phyloP scores from a whole-genome alignment of 345 rosid genomes.

The Noccaea bulbosa region DNA sequence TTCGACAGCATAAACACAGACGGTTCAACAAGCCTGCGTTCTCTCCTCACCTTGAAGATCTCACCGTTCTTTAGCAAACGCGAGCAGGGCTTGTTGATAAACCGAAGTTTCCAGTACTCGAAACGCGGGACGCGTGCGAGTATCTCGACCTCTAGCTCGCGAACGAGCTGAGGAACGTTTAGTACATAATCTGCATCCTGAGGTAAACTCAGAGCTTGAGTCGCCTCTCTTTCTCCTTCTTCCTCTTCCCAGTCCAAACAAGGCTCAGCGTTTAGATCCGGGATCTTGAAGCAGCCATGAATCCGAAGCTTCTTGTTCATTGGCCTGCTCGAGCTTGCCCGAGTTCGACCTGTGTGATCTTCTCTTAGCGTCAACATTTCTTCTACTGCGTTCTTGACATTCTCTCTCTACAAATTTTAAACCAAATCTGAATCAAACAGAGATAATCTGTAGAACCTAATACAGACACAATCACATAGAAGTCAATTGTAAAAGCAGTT shows the following conservation, averaged over 20 bases:
- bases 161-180: constrained; percentile 58
- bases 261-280: constrained; percentile 39
- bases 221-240: not conserved
- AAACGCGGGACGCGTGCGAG: constrained; percentile 72
- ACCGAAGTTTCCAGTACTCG: constrained; percentile 68
- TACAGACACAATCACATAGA: not conserved
- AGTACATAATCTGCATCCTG: constrained; percentile 94
- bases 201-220: constrained; percentile 31
- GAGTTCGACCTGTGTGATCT: constrained; percentile 29
- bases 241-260: constrained; percentile 37
- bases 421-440: constrained; percentile 19
- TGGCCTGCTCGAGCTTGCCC: constrained; percentile 25
- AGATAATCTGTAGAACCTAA: not conserved
- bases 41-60: constrained; percentile 67
- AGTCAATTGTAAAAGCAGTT: not conserved
- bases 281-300: constrained; percentile 27
- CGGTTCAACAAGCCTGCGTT: constrained; percentile 61
- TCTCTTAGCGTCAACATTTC: constrained; percentile 40
- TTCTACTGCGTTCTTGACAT: constrained; percentile 43
- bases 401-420: constrained; percentile 37
- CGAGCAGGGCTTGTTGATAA: constrained; percentile 57
- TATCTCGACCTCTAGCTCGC: constrained; percentile 75
- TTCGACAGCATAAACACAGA: constrained; percentile 72
- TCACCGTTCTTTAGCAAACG: constrained; percentile 67
- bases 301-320: constrained; percentile 39